These are phyloP conservation scores for Echeveria elegans DNA, from an alignment of 164 flowering plant genomes.

Conservation along the genomic window DNA sequence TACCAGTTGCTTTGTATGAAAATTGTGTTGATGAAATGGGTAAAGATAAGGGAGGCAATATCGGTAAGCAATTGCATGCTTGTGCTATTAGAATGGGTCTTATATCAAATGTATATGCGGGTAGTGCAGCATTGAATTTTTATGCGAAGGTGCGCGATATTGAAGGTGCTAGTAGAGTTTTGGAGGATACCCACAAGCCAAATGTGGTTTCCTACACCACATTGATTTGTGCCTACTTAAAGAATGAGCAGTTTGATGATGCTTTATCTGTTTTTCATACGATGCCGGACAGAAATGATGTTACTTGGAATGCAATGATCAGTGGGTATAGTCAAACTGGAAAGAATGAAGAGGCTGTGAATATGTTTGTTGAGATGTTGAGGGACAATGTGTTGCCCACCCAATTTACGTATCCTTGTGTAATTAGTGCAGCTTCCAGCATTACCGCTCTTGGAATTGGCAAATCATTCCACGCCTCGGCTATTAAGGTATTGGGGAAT, in stretches of 20 bases:
- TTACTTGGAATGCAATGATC: conserved; percentile 87
- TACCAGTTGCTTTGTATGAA: conserved; percentile 22
- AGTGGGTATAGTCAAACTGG: conserved; percentile 73
- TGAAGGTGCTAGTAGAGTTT: conserved; percentile 45
- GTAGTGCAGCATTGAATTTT: conserved; percentile 52
- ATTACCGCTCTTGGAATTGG: conserved; percentile 69
- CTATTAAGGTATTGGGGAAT: conserved; percentile 44
- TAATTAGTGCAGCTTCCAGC: conserved; percentile 54
- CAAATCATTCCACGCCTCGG: conserved; percentile 66
- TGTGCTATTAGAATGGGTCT: conserved; percentile 48
- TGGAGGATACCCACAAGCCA: conserved; percentile 46
- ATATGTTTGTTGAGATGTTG: conserved; percentile 56
- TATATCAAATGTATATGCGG: conserved; percentile 47
- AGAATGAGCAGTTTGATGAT: conserved; percentile 39
- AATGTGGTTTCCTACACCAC: conserved; percentile 74
- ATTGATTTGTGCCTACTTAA: conserved; percentile 54
- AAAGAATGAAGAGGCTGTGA: conserved; percentile 63
- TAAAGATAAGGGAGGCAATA: conserved; percentile 14
- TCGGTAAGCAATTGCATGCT: conserved; percentile 56
- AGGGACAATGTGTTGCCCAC: conserved; percentile 50
- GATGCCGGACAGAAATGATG: conserved; percentile 72
- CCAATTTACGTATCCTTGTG: conserved; percentile 54
- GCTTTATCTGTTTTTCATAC: conserved; percentile 34
- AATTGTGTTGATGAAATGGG: neutral
- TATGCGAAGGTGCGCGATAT: conserved; percentile 45